A percentile compares a stretch with the other conserved stretches of the same genome.
These are phyloP conservation scores for Porcisia hertigi DNA, from an alignment of 208 protist genomes.

Conservation along the genomic window DNA sequence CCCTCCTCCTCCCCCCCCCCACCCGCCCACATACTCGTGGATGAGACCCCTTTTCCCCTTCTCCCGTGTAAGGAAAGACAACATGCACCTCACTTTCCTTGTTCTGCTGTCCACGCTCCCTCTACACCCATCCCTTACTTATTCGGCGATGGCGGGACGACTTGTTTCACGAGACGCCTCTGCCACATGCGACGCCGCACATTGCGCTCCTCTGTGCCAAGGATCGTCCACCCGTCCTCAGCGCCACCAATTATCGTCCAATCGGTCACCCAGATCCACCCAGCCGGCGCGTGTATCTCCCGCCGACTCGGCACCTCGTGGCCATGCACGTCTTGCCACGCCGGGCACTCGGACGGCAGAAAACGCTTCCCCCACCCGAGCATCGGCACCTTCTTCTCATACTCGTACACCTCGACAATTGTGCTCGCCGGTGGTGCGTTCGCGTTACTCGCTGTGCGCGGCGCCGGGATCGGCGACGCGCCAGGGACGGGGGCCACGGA, in stretches of 20 bases:
- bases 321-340: conserved; percentile 68
- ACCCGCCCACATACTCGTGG: too few species aligned
- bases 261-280: conserved; percentile 59
- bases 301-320: conserved; percentile 37
- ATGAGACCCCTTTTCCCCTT: background rate
- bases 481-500: conserved; percentile 18
- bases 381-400: conserved; percentile 52
- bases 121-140: background rate
- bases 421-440: conserved; percentile 20
- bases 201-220: conserved; percentile 28
- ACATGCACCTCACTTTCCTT: background rate
- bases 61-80: background rate
- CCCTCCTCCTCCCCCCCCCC: too few species aligned
- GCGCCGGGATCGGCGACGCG: conserved; percentile 18
- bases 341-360: conserved; percentile 45
- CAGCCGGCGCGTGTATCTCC: conserved; percentile 41
- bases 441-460: conserved; percentile 21
- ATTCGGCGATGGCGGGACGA: background rate
- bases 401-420: conserved; percentile 67
- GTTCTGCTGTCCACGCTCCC: background rate
- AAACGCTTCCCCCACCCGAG: conserved; percentile 56
- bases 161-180: conserved; percentile 35
- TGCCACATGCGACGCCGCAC: conserved; percentile 75
- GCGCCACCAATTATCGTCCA: conserved; percentile 45
- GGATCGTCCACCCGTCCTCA: conserved; percentile 34